These are phyloP conservation scores for Trametes versicolor DNA, from an alignment of 1,284 basidiomycete species.

Conservation along the genomic window DNA sequence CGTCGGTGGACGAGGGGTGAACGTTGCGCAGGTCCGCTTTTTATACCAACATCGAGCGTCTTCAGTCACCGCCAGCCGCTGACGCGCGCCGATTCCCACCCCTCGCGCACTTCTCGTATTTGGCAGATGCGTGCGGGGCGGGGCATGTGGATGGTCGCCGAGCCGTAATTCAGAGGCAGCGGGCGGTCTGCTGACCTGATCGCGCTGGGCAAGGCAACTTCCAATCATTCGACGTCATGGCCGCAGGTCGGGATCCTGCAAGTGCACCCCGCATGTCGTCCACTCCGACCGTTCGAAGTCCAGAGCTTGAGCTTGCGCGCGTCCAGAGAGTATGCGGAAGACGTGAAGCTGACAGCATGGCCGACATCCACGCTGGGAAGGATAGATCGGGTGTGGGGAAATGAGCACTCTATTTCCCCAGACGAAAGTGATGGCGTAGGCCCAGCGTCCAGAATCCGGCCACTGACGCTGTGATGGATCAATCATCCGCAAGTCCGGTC, in stretches of 20 bases:
- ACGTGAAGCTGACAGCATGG: background rate
- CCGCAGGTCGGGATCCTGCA: background rate
- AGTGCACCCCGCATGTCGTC: background rate
- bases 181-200: constrained; percentile 16
- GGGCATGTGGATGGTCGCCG: constrained; percentile 8
- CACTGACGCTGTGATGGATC: constrained; percentile 5
- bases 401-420: constrained; percentile 15
- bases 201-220: constrained; percentile 12
- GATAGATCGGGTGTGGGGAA: background rate
- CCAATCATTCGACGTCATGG: constrained; percentile 15
- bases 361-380: background rate
- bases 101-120: constrained; percentile 23
- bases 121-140: constrained; percentile 12
- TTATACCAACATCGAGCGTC: constrained; percentile 18
- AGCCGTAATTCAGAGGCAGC: background rate
- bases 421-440: background rate
- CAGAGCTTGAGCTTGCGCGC: background rate
- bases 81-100: constrained; percentile 20
- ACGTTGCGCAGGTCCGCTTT: constrained; percentile 13
- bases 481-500: background rate
- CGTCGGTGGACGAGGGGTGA: constrained; percentile 22
- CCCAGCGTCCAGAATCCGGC: constrained; percentile 5
- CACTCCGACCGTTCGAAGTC: background rate
- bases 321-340: background rate
- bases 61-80: background rate